These are phyloP conservation scores for Populus trichocarpa DNA, from an alignment of 441 rosid genomes.

Conservation along the genomic window DNA sequence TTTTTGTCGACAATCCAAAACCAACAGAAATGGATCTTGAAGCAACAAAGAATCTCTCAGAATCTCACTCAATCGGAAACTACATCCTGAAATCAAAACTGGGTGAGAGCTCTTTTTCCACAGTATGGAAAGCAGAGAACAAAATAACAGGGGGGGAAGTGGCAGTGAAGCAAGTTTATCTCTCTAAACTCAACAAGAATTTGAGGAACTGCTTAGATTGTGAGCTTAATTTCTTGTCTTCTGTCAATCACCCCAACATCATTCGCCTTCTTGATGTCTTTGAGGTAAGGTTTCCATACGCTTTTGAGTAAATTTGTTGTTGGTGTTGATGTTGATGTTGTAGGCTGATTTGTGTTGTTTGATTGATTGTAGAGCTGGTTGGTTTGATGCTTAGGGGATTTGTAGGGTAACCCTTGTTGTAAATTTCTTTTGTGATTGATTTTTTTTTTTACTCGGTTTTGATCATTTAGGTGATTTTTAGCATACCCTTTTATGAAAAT, in stretches of 20 bases:
- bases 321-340: neutral
- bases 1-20: neutral
- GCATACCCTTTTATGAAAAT: neutral
- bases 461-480: neutral
- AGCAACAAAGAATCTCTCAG: conserved; percentile 4
- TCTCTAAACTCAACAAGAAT: conserved; percentile 43
- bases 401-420: neutral
- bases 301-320: neutral
- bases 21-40: conserved; percentile 9
- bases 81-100: conserved; percentile 46
- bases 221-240: conserved; percentile 51
- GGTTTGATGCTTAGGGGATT: neutral
- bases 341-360: neutral
- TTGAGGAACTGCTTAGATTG: conserved; percentile 43
- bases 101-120: conserved; percentile 38
- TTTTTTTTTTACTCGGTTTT: neutral
- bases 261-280: conserved; percentile 41
- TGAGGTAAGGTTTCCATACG: conserved; percentile 24
- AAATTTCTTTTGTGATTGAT: neutral
- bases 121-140: conserved; percentile 52
- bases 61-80: conserved; percentile 18
- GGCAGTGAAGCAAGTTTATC: conserved; percentile 57
- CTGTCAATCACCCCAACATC: conserved; percentile 56
- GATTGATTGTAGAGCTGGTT: neutral
- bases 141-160: conserved; percentile 38